phyloP scores from a whole-genome alignment of 2,329 filamentous ascomycete genomes.

The Diaporthe batatas region DNA sequence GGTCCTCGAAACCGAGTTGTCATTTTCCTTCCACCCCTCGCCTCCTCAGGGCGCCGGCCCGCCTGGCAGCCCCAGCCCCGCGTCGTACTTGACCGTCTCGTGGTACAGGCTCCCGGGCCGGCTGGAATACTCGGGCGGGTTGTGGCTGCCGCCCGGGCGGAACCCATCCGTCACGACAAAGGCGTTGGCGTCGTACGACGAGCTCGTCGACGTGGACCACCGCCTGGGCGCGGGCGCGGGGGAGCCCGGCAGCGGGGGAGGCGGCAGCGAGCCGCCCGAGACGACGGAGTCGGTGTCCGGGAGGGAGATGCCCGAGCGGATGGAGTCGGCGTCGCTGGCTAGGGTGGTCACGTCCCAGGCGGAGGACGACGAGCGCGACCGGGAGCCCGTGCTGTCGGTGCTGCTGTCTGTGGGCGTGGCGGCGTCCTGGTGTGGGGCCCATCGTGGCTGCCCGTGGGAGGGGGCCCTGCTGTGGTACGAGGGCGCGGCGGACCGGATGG shows the following conservation, averaged over 20 bases:
- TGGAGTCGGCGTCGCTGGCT: constrained; percentile 38
- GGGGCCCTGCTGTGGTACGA: constrained; percentile 30
- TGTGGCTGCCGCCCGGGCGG: not conserved
- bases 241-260: constrained; percentile 19
- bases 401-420: not conserved
- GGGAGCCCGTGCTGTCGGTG: constrained; percentile 12
- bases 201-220: constrained; percentile 43
- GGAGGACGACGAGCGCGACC: constrained; percentile 15
- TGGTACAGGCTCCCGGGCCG: constrained; percentile 41
- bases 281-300: constrained; percentile 15
- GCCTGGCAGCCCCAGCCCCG: constrained; percentile 22
- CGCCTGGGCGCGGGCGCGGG: constrained; percentile 22
- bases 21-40: constrained; percentile 28
- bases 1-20: too few species aligned
- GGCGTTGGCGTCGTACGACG: constrained; percentile 38
- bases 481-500: constrained; percentile 30
- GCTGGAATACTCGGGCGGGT: constrained; percentile 36
- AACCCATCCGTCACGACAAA: constrained; percentile 41
- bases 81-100: constrained; percentile 41
- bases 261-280: constrained; percentile 30
- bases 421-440: not conserved
- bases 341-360: constrained; percentile 36
- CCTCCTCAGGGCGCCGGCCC: constrained; percentile 28
- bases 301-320: constrained; percentile 31
- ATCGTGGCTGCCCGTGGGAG: not conserved